These are phyloP conservation scores for Plantago elongata DNA, from an alignment of 257 asterid species.

Conservation along the genomic window DNA sequence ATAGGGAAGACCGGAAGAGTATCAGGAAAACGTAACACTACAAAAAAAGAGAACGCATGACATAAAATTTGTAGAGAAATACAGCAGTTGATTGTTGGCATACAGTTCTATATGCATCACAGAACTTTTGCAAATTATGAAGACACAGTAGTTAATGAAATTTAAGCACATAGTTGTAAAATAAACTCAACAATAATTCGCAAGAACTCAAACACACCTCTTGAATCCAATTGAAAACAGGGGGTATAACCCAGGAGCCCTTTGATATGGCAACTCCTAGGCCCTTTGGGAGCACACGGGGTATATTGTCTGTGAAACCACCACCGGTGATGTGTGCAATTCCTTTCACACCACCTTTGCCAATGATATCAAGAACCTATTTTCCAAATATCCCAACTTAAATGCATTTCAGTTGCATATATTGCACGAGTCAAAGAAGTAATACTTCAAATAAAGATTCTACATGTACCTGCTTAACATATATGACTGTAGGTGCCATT, in stretches of 20 bases:
- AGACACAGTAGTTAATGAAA: background rate
- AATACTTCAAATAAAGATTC: conserved; percentile 7
- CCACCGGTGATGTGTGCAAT: conserved; percentile 98
- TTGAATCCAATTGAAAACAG: conserved; percentile 87
- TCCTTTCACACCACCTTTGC: conserved; percentile 91
- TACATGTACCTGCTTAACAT: conserved; percentile 74
- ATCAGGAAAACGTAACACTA: no score
- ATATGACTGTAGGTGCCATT: conserved; percentile 87
- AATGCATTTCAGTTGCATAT: background rate
- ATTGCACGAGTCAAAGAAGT: conserved; percentile 3
- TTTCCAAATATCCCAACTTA: background rate
- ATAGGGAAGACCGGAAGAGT: no score
- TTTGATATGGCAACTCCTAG: conserved; percentile 68
- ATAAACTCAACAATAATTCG: no score
- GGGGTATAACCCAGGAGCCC: conserved; percentile 74
- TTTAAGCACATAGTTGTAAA: background rate
- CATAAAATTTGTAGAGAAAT: no score
- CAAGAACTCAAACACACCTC: conserved; percentile 42
- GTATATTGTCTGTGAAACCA: conserved; percentile 91
- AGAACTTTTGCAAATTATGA: background rate
- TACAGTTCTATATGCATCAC: no score
- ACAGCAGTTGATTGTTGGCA: no score
- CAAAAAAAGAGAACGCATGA: no score
- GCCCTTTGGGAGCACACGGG: conserved; percentile 85
- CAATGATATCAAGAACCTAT: conserved; percentile 78